phyloP scores from a whole-genome alignment of 1,139 yeast species.

The Komagataea norvegica region DNA sequence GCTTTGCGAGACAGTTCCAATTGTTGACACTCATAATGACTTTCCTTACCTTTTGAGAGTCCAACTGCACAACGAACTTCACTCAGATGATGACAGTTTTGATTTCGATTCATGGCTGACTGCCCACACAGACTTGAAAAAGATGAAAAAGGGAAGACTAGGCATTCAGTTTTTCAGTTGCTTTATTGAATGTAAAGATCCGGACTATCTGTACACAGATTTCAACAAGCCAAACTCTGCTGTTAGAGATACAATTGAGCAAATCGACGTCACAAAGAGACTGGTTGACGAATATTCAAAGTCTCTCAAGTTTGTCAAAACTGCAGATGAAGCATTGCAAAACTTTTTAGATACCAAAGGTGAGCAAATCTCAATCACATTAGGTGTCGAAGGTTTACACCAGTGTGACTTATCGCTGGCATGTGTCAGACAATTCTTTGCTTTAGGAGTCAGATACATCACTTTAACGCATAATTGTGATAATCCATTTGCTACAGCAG shows the following conservation, averaged over 20 bases:
- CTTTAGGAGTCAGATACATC: conserved; percentile 47
- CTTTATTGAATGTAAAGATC: conserved; percentile 40
- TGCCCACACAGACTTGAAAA: conserved; percentile 39
- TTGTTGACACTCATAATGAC: conserved; percentile 47
- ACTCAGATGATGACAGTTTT: conserved; percentile 28
- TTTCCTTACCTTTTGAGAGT: conserved; percentile 41
- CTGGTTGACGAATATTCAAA: conserved; percentile 37
- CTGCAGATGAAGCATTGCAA: conserved; percentile 36
- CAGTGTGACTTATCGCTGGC: conserved; percentile 46
- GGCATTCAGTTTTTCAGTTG: conserved; percentile 47
- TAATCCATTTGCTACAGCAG: conserved; percentile 53
- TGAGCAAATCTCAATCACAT: conserved; percentile 38
- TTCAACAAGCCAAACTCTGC: conserved; percentile 38
- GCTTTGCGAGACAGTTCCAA: conserved; percentile 31
- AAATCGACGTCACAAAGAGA: conserved; percentile 46
- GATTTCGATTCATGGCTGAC: conserved; percentile 34
- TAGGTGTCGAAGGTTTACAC: conserved; percentile 52
- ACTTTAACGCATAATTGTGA: conserved; percentile 53
- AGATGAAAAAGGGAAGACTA: conserved; percentile 36
- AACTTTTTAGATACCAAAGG: conserved; percentile 29
- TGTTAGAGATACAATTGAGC: conserved; percentile 49
- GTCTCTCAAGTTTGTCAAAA: conserved; percentile 36
- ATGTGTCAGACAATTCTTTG: conserved; percentile 43
- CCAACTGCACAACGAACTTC: conserved; percentile 41
- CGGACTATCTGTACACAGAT: conserved; percentile 36